Evolutionary conservation across 352 stramenopile species (phyloP), one percentile per base, ranked within the genome.

Genomic region (Pythium oligandrum): DNA sequence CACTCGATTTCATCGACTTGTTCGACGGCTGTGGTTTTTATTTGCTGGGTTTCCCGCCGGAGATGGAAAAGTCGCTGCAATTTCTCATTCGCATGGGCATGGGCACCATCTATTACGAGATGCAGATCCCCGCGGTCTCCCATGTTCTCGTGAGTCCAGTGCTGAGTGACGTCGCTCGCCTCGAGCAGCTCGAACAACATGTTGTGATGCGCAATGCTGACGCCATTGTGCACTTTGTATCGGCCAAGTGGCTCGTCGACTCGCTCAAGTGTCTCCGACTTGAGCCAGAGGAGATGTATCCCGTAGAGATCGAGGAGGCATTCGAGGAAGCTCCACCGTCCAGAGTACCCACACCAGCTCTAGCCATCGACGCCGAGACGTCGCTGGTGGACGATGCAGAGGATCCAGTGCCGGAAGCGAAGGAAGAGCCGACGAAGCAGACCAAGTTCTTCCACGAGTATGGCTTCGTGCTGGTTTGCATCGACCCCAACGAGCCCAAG

Each of bases 21-120:
- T 78, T 88, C 31, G 81, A 91, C 49, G 71, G 70, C 4, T 91
- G 81, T 44, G 70, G 79, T 7, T 55, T 91, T 44, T 73, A 76
- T 35, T 38, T 91, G 3, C 40, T 87, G 3, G 81, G 81, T 0
- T 91, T 89, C 26, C 53, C 65, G 1, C 50, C 64, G 6, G 65
- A 71, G 12, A 70, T 78, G 53, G 63, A 73, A 32, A 44, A 55
- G 0, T 32, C 65, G 31, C 38, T 91, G 34, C 75, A 86, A 53
- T 55, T 48, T 26, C 44, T 91, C 31, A 69, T 89, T 53, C 78
- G 81, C 10, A 69, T 65, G n/a, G 70, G 70, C 6, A 86, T 89
- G 78, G 81, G 81, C 32, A 82, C 78, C 42, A 81, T 86, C 40
- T 89, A 83, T 48, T 72, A 86, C 43, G 64, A 80, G 31, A 56